Percentiles rank a stretch among this genome's conserved stretches.
Conservation (phyloP, 78 protist species). For the Speleostelium caveatum region DNA sequence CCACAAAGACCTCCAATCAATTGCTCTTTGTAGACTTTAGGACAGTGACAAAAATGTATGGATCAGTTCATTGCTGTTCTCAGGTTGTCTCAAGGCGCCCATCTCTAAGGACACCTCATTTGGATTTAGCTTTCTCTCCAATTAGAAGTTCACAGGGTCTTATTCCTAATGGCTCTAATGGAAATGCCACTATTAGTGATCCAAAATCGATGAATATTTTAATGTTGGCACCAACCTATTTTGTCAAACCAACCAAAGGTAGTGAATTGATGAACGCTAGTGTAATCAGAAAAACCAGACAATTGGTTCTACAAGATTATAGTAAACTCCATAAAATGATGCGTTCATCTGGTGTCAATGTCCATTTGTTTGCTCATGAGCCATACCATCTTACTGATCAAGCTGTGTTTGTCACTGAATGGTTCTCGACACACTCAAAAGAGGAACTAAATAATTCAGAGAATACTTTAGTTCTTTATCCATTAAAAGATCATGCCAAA, state of each 20-base stretch:
- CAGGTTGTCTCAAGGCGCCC: constrained; percentile 83
- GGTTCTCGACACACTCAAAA: constrained; percentile 81
- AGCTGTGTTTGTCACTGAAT: constrained; percentile 72
- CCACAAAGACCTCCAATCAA: constrained; percentile 45
- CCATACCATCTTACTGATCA: constrained; percentile 59
- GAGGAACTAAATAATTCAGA: constrained; percentile 11
- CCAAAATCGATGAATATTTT: neutral
- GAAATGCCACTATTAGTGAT: neutral
- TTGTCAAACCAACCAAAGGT: constrained; percentile 44
- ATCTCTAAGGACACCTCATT: neutral
- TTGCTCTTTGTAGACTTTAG: constrained; percentile 79
- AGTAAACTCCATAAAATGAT: constrained; percentile 35
- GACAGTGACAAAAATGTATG: constrained; percentile 92
- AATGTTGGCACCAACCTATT: constrained; percentile 80
- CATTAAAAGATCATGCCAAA: constrained; percentile 23
- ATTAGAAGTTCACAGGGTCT: neutral
- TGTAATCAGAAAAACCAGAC: constrained; percentile 25
- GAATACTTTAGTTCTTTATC: constrained; percentile 57
- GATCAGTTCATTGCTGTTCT: constrained; percentile 93
- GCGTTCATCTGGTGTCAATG: constrained; percentile 7
- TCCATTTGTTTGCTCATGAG: constrained; percentile 74
- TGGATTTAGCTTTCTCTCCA: neutral
- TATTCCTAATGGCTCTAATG: neutral
- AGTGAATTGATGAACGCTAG: constrained; percentile 58
- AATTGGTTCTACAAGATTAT: constrained; percentile 48